Conservation (phyloP, 129 eudicot species). For the Flaveria trinervia region DNA sequence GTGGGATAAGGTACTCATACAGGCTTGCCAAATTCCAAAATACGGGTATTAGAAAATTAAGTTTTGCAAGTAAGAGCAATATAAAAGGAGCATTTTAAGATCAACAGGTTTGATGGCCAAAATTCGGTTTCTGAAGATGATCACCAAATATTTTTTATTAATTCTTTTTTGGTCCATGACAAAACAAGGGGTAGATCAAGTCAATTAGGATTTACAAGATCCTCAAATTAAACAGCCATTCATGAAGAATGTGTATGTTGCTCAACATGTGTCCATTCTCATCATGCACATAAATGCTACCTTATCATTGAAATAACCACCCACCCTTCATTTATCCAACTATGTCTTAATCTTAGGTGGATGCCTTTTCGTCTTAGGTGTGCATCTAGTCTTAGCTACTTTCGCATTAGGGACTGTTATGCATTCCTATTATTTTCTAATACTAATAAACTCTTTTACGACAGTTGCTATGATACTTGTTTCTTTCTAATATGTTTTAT, state of each 20-base stretch:
- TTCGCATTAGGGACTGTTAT: too few species aligned
- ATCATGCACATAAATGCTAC: background rate
- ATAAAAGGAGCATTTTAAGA: background rate
- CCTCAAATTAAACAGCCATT: background rate
- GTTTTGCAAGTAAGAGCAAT: background rate
- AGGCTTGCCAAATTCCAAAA: background rate
- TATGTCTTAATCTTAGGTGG: background rate
- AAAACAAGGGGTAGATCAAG: background rate
- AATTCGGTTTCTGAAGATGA: background rate
- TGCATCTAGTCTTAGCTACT: too few species aligned
- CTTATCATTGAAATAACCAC: background rate
- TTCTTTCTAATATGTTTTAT: too few species aligned
- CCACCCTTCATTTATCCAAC: background rate
- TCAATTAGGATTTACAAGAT: background rate
- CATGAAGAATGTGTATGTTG: background rate
- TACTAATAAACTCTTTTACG: too few species aligned
- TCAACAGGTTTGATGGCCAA: background rate
- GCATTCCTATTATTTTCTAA: too few species aligned
- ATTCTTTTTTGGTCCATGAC: background rate
- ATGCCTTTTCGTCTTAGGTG: background rate
- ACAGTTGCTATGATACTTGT: too few species aligned
- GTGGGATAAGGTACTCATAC: background rate
- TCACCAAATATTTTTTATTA: background rate
- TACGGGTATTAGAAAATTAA: background rate
- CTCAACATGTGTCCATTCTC: background rate